Base-by-base conservation (phyloP, 306 rosid species). In the Quercus wislizeni region DNA sequence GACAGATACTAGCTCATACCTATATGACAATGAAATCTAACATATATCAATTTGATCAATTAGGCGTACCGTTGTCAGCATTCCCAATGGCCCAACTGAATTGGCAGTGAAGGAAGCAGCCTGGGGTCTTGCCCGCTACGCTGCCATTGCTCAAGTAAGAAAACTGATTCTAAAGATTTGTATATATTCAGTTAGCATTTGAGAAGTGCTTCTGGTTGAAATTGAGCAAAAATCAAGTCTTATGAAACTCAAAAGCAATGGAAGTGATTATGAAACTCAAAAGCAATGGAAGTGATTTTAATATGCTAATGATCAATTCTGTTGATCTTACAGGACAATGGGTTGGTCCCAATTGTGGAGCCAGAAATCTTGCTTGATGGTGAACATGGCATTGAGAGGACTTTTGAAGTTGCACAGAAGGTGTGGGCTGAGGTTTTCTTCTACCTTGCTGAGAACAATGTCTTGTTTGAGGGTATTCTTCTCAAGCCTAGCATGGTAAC, bases 401-500 rank as follows among this genome's bases (percentile, higher is more conserved):
- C 90, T 17, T 91, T 89, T 3, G 97, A 94, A 75, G 99, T 94
- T 3, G 95, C 97, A 4, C 83, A 73, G 75, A 84, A 90, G 85
- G 99, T 94, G 14, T 94, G 97, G 99, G 92, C 99, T 61, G 99
- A 94, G 84, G 97, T 92, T 15, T 92, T 94, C 91, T 92, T 78
- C 90, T 92, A 91, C 90, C 92, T 94, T 1, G 97, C 97, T 15
- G 91, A 94, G 78, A 94, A 94, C 94, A 94, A 92, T 71, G 99
- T 89, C 49, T 33, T 83, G 79, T 89, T 91, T 27, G 97, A 95
- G 88, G 99, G 99, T 70, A 92, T 95, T 78, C 99, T 95, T 82
- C 91, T 95, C 74, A 95, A 95, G 87, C 99, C 99, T 25, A 95
- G 99, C 78, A 95, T 95, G 99, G 99, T 95, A 58, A 95, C 99